These are phyloP conservation scores for Neurospora sp. DNA, from an alignment of 495 filamentous ascomycete genomes.

Conservation along the genomic window DNA sequence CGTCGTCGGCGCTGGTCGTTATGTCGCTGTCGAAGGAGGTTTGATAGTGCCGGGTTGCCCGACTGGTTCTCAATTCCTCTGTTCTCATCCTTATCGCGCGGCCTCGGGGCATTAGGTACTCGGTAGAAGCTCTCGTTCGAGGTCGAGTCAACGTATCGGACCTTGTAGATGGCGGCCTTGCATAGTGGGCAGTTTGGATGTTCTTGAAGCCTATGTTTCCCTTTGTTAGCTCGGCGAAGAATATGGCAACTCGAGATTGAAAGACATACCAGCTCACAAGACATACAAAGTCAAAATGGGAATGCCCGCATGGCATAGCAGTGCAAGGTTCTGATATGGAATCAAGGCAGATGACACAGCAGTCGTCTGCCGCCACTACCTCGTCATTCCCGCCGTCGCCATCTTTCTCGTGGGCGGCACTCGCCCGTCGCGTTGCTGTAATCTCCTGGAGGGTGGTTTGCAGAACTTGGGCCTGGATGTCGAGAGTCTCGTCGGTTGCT, in stretches of 20 bases:
- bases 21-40: background rate
- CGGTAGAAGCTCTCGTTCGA: slow-evolving; percentile 34
- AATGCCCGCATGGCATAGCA: slow-evolving; percentile 66
- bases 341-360: slow-evolving; percentile 69
- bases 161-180: slow-evolving; percentile 55
- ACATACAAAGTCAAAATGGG: slow-evolving; percentile 76
- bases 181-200: slow-evolving; percentile 68
- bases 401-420: background rate
- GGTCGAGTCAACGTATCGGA: slow-evolving; percentile 55
- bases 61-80: background rate
- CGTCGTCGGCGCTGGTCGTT: slow-evolving; percentile 15
- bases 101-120: slow-evolving; percentile 18
- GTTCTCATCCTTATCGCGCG: background rate
- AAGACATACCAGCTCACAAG: slow-evolving; percentile 56
- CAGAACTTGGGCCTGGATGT: slow-evolving; percentile 34
- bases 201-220: slow-evolving; percentile 41
- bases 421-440: slow-evolving; percentile 14
- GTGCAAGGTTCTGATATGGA: slow-evolving; percentile 58
- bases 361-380: slow-evolving; percentile 13
- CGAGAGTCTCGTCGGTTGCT: slow-evolving; percentile 10
- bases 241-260: background rate
- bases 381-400: background rate
- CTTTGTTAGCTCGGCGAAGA: background rate
- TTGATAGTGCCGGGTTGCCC: background rate
- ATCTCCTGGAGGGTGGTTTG: slow-evolving; percentile 39